Evolutionary conservation across 2,329 filamentous ascomycete species (phyloP), one percentile per base, ranked within the genome.

Genomic region (Teratosphaeria destructans): DNA sequence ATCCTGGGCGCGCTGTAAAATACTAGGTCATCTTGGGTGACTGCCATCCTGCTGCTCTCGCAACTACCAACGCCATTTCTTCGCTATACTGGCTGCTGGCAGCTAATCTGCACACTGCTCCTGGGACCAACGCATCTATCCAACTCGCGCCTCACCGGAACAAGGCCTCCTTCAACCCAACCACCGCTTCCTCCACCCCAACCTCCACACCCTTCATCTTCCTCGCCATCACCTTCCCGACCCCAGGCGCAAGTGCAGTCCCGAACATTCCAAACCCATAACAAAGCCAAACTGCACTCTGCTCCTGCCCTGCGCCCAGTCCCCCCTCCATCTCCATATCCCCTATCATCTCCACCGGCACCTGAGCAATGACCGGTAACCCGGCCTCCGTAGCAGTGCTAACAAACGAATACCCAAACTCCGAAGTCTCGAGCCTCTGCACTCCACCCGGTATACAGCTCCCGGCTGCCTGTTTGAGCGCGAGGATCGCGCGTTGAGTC

Each of bases 261-360:
- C 66, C 66, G 23, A 61, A 55, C 52, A 56, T 59, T 3, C 66
- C 66, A 47, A 68, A 67, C 5, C 66, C 66, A 52, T 62, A 68
- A 34, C 60, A 60, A 16, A 66, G 56, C 60, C 61, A 67, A 11
- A 67, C 57, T 8, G 59, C 55, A 11, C 7, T 26, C 19, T 19
- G 52, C 57, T 23, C n/a, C 27, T 43, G 47, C 54, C 53, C 19
- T 47, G 23, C 47, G 14, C 29, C 29, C 12, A 52, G 43, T 10
- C 56, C 54, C 43, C 11, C 29, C n/a, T 39, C 57, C 2, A 23
- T n/a, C n/a, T 56, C 34, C 26, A 29, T 19, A 12, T 2, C 54
- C 3, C 47, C 52, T 5, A 59, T 47, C 3, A 5, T 29, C 27
- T 47, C 62, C 16, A 16, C 58, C 12, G 47, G 57, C 27, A 66